Percentiles rank a stretch among this genome's conserved stretches.
Conservation (phyloP, 2,329 filamentous ascomycete species). For the Diaporthe aspalathi region DNA sequence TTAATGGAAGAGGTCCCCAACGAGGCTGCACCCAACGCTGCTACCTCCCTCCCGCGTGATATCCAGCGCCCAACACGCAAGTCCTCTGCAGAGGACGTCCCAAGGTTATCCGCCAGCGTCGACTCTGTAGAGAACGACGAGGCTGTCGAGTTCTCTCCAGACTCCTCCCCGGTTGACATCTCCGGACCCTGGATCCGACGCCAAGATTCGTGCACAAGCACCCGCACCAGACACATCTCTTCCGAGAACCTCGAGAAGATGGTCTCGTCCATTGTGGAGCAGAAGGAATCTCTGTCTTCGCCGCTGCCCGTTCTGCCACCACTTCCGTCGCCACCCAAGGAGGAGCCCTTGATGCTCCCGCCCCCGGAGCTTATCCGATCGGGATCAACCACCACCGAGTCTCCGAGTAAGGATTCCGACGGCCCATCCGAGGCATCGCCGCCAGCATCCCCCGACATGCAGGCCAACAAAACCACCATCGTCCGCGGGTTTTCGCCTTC, state of each 20-base stretch:
- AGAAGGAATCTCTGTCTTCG: constrained; percentile 75
- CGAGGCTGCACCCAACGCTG: constrained; percentile 47
- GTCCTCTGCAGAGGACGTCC: constrained; percentile 65
- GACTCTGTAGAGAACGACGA: constrained; percentile 80
- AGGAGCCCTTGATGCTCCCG: constrained; percentile 48
- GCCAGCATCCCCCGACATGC: constrained; percentile 58
- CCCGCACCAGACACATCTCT: constrained; percentile 86
- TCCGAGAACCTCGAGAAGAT: constrained; percentile 93
- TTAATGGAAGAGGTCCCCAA: constrained; percentile 81
- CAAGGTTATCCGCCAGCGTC: constrained; percentile 81
- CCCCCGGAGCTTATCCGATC: constrained; percentile 52
- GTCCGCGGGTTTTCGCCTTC: constrained; percentile 89
- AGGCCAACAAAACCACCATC: constrained; percentile 70
- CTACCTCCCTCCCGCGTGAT: constrained; percentile 61
- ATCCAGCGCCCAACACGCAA: constrained; percentile 51
- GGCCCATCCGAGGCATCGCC: constrained; percentile 60
- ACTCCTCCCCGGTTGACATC: constrained; percentile 68
- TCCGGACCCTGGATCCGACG: constrained; percentile 75
- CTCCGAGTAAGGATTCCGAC: constrained; percentile 71
- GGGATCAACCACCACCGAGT: constrained; percentile 57
- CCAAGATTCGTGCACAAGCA: constrained; percentile 77
- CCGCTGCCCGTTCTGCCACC: constrained; percentile 60
- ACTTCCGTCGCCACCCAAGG: constrained; percentile 55
- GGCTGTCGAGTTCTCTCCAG: constrained; percentile 66
- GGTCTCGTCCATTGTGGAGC: constrained; percentile 91